Conservation (phyloP, 1,284 basidiomycete species). For the Fomes fomentarius region DNA sequence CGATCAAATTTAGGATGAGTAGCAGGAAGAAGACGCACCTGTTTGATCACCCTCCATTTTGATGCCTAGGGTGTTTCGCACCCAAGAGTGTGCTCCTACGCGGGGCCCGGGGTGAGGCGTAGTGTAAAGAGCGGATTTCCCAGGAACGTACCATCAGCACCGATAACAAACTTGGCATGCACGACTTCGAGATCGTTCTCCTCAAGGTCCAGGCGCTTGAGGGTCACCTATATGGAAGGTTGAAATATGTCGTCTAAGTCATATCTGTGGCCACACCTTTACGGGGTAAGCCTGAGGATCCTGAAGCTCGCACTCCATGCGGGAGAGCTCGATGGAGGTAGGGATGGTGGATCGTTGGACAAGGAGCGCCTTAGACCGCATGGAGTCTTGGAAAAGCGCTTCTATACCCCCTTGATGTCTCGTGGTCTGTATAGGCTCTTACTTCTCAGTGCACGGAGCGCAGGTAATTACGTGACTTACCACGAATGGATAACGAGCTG, state of each 20-base stretch:
- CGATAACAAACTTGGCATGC: conserved; percentile 57
- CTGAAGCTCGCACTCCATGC: conserved; percentile 42
- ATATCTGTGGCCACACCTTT: too few relatives aligned
- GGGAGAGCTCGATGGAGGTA: conserved; percentile 51
- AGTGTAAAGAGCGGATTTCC: background rate
- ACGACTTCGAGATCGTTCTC: conserved; percentile 45
- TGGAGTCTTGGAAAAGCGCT: conserved; percentile 66
- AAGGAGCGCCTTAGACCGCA: conserved; percentile 47
- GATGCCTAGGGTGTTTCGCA: conserved; percentile 68
- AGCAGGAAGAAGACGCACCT: conserved; percentile 34
- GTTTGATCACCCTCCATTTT: conserved; percentile 81
- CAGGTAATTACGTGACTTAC: conserved; percentile 32
- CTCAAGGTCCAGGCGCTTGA: conserved; percentile 36
- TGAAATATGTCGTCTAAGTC: background rate
- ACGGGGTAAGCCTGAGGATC: conserved; percentile 57
- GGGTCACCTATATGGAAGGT: conserved; percentile 38
- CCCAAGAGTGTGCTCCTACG: conserved; percentile 79
- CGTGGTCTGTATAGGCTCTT: conserved; percentile 49
- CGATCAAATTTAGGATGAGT: background rate
- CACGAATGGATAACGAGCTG: conserved; percentile 64
- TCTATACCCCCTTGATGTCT: conserved; percentile 79
- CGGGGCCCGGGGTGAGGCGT: background rate
- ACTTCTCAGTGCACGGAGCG: background rate
- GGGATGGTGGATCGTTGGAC: conserved; percentile 67
- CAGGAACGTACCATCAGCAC: conserved; percentile 47